Percentiles rank a stretch among this genome's conserved stretches.
These are phyloP conservation scores for Boeremia exigua DNA, from an alignment of 2,329 filamentous ascomycete genomes.

Conservation along the genomic window DNA sequence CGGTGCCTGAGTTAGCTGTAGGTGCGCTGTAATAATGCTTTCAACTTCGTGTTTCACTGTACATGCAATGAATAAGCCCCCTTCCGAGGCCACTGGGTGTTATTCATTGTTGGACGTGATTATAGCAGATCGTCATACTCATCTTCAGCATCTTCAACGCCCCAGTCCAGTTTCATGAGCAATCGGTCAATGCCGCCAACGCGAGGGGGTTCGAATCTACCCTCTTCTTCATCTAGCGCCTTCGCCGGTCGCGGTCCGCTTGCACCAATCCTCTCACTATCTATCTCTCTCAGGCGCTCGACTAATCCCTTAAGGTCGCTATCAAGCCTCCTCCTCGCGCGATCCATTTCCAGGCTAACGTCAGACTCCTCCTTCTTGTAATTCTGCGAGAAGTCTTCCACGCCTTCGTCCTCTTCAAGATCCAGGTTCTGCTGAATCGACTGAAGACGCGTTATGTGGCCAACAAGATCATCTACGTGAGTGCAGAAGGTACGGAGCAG, in stretches of 20 bases:
- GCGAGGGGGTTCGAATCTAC: conserved; percentile 71
- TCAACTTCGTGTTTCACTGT: neutral
- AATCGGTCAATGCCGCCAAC: conserved; percentile 82
- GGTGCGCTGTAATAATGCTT: neutral
- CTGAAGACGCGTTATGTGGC: conserved; percentile 77
- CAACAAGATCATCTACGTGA: conserved; percentile 81
- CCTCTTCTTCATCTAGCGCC: conserved; percentile 42
- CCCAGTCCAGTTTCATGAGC: conserved; percentile 86
- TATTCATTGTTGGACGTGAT: neutral
- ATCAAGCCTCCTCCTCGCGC: conserved; percentile 70
- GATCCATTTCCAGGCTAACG: conserved; percentile 68
- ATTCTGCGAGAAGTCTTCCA: conserved; percentile 62
- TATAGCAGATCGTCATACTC: conserved; percentile 30
- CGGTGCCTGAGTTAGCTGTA: neutral
- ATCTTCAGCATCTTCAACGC: conserved; percentile 37
- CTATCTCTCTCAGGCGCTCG: conserved; percentile 64
- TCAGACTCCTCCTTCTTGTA: conserved; percentile 74
- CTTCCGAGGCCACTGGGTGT: neutral
- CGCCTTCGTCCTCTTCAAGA: conserved; percentile 80
- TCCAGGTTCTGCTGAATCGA: conserved; percentile 79
- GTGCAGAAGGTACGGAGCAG: conserved; percentile 70
- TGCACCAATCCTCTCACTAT: conserved; percentile 56
- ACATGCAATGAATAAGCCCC: neutral
- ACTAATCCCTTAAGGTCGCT: conserved; percentile 68
- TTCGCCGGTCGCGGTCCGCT: conserved; percentile 22